Percentiles rank a stretch among this genome's conserved stretches.
phyloP scores from a whole-genome alignment of 2,329 filamentous ascomycete species.

The Cadophora gregata region DNA sequence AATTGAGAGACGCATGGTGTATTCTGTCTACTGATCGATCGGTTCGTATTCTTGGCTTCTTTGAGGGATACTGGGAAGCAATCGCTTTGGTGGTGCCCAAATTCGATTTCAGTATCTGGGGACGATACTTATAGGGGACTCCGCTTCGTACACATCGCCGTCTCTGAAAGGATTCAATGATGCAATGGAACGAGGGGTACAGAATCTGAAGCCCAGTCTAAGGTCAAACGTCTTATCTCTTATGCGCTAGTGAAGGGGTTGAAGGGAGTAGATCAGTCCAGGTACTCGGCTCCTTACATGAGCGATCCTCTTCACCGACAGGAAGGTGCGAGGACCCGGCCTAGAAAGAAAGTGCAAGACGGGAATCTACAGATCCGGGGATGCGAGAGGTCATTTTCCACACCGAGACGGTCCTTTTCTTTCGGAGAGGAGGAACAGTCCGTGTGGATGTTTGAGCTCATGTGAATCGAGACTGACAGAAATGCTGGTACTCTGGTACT shows the following conservation, averaged over 20 bases:
- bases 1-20: not conserved
- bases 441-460: not conserved
- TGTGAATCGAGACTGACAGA: not conserved
- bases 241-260: too few relatives aligned
- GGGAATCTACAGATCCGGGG: constrained; percentile 3
- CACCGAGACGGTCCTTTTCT: not conserved
- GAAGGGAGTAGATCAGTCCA: too few relatives aligned
- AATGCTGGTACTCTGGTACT: too few relatives aligned
- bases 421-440: not conserved
- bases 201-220: not conserved
- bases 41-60: not conserved
- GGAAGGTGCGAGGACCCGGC: not conserved
- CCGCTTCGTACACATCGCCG: not conserved
- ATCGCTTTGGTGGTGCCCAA: not conserved
- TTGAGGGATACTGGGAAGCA: too few relatives aligned
- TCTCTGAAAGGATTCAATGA: not conserved
- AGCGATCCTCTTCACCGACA: not conserved
- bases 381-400: constrained; percentile 13
- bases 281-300: not conserved
- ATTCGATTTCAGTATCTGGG: not conserved
- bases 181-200: not conserved
- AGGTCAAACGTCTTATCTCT: not conserved
- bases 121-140: not conserved
- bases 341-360: not conserved
- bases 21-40: not conserved